These are phyloP conservation scores for Austroboletus novae-zelandiae DNA, from an alignment of 1,284 basidiomycete genomes.

Conservation along the genomic window DNA sequence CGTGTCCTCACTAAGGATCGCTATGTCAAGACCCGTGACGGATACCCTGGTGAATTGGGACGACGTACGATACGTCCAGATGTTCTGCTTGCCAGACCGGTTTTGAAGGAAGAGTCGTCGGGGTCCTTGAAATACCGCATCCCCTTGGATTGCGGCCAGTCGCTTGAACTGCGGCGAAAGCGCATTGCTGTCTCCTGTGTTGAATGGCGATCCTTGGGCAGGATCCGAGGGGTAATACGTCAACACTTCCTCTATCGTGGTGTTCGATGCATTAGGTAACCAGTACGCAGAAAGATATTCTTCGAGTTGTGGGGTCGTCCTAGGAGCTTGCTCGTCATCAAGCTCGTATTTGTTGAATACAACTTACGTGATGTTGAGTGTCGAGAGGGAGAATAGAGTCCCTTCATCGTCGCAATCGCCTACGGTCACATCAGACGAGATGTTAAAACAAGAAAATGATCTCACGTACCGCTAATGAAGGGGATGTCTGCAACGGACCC, in stretches of 20 bases:
- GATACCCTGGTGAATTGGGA: too few species aligned
- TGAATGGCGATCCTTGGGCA: constrained; percentile 50
- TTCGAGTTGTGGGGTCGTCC: constrained; percentile 37
- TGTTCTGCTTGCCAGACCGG: constrained; percentile 40
- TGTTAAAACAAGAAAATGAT: constrained; percentile 7
- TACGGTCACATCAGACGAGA: constrained; percentile 35
- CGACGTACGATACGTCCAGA: constrained; percentile 48
- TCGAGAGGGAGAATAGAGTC: constrained; percentile 47
- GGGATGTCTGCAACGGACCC: constrained; percentile 47
- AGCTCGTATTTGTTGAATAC: neutral
- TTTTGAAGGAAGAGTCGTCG: constrained; percentile 49
- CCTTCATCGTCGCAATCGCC: constrained; percentile 54
- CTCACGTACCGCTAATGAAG: constrained; percentile 38
- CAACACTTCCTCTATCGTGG: constrained; percentile 34
- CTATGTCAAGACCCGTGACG: too few species aligned
- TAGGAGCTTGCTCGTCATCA: constrained; percentile 7
- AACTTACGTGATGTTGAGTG: constrained; percentile 35
- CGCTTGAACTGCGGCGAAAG: constrained; percentile 54
- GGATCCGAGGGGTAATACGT: constrained; percentile 43
- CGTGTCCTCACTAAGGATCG: neutral
- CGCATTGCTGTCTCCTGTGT: constrained; percentile 43
- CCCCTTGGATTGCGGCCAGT: constrained; percentile 49
- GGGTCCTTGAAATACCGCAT: constrained; percentile 53
- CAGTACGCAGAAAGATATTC: constrained; percentile 37
- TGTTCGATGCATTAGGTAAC: constrained; percentile 29